Evolutionary conservation across 805 yeast species (phyloP), one percentile per base, ranked within the genome.

Genomic region (Blastobotrys americana): DNA sequence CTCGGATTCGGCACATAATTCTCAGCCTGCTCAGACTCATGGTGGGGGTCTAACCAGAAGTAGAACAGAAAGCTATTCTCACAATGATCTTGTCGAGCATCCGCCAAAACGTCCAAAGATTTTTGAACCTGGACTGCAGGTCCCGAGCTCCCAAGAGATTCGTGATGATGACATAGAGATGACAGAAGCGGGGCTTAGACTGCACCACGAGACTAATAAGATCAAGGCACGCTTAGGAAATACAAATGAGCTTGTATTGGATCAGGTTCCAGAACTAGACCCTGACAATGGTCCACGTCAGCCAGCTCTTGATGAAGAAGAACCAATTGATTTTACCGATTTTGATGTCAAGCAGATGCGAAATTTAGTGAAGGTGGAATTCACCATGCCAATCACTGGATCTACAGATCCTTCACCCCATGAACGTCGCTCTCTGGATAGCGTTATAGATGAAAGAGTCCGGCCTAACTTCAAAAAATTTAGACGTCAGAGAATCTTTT

Each of bases 391-490:
- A 2, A 43, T 50, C 19, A 20, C 22, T 17, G 19, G 38, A 13
- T 8, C 31, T 8, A 8, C 31, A 25, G 31, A 25, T 25, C 18
- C 37, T 16, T 4, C 18, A 19, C 3, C 37, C 16, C n/a, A n/a
- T n/a, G 18, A 17, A 10, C 37, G 19, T 17, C 20, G 28, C 9
- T 4, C 20, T 16, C 13, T 15, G 3, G 19, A 10, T 18, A 27
- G 27, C 10, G 18, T 18, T 22, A 36, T 20, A 19, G 9, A 39
- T 20, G 33, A n/a, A 8, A 25, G 31, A 13, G 31, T 25, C 1
- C 27, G 43, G 16, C 56, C 55, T 13, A 54, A 54, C 36, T 54
- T 45, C 44, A 54, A 54, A 37, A 36, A 39, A 15, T 54, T 54
- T 39, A 27, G 31, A 13, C 31, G 31, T 13, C 31, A 25, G 13